Evolutionary conservation across 2,329 filamentous ascomycete genomes (phyloP), one percentile per base, ranked within the genome.

Genomic region (Berkeleyomyces basicola): DNA sequence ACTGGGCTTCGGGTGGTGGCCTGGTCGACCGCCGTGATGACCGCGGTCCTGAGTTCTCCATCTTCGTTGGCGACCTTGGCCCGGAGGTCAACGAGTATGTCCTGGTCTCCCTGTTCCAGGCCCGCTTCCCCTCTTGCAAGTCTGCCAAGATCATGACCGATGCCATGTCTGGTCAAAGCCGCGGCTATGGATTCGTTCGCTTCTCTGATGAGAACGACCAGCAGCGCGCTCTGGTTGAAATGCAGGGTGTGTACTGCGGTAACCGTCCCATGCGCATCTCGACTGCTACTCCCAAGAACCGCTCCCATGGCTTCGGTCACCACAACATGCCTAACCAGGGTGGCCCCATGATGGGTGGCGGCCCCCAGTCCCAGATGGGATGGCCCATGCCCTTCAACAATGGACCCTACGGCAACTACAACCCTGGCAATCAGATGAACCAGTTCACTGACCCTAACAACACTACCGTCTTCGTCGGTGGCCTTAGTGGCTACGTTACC

Each of bases 131-230:
- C 0, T 95, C 90, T 7, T 97, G 92, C 88, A 97, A 97, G 80
- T 96, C 90, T 44, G 93, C 93, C 71, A 99, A 99, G 82, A 99
- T 99, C 76, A 99, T 99, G 93, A 96, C 92, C 65, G 93, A 99
- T 71, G 92, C 93, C 66, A 93, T 97, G 76, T 95, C 88, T 67
- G 93, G 93, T 69, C 92, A 97, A 82, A 96, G 91, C 67, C 90
- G 93, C 67, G 93, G 93, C 63, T 99, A 99, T 71, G 93, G 93
- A 57, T 99, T 99, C 70, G 93, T 99, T 61, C 90, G 93, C 68
- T 99, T 99, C 78, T 90, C 90, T 61, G 90, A 95, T 68, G 92
- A 97, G 78, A 83, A 85, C 68, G 93, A 99, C 71, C 92, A 97
- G 78, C 92, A 99, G 78, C 89, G 91, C 66, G 92, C 93, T 67